A percentile compares a stretch with the other conserved stretches of the same genome.
These are phyloP conservation scores for Solanum sejunctum DNA, from an alignment of 257 asterid genomes.

Conservation along the genomic window DNA sequence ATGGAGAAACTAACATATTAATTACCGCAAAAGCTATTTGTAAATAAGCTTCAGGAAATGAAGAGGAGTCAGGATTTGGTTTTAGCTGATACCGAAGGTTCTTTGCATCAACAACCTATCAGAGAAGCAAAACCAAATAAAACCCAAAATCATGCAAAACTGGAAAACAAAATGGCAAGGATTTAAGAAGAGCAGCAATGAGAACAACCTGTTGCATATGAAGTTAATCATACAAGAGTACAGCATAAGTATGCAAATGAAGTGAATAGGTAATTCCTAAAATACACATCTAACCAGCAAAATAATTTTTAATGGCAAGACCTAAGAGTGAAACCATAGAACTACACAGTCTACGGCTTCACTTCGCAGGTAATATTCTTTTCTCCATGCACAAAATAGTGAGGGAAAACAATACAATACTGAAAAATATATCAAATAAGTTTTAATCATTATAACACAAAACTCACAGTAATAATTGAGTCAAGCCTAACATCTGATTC, in stretches of 20 bases:
- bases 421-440: not conserved
- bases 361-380: not conserved
- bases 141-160: not conserved
- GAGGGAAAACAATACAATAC: not conserved
- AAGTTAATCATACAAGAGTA: not conserved
- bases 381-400: not conserved
- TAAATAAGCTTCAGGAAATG: slow-evolving; percentile 92
- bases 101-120: slow-evolving; percentile 92
- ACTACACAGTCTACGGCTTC: not conserved
- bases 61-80: slow-evolving; percentile 53
- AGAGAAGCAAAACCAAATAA: slow-evolving; percentile 3
- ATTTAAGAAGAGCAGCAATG: not conserved
- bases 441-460: slow-evolving; percentile 2
- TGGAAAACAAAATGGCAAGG: not conserved
- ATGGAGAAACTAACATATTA: not conserved
- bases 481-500: slow-evolving; percentile 84
- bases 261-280: not conserved
- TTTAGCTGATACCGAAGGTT: slow-evolving; percentile 85
- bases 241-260: not conserved
- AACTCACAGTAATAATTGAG: slow-evolving; percentile 83
- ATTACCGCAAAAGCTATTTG: slow-evolving; percentile 93
- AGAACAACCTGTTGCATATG: not conserved
- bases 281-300: not conserved
- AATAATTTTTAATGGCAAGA: too few species aligned
- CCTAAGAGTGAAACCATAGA: not conserved